Evolutionary conservation across 75 land plant genomes (phyloP), one percentile per base, ranked within the genome.

Genomic region (Selaginella moellendorffii): DNA sequence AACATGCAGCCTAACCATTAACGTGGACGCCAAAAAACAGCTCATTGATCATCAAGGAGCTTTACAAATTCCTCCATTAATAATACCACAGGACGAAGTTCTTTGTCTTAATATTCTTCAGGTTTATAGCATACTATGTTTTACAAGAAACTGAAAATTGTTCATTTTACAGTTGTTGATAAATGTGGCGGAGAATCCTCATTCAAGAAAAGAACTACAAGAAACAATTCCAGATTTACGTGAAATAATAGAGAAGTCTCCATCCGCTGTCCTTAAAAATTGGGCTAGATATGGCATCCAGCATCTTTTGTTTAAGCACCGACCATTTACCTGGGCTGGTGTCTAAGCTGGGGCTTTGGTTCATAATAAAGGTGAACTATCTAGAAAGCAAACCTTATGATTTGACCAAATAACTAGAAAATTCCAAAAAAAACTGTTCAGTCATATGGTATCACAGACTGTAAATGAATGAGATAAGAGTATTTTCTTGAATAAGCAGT

Each of bases 111-210:
- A 65, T 46, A 22, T 25, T 22, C 54, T 65, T 14, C 67, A 65
- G 67, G 67, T 46, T n/a, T 65, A 56, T 24, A 56, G 21, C n/a
- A 8, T 24, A 8, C 5, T 56, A 8, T 56, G n/a, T 56, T 56
- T 56, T 9, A 9, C n/a, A 2, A 56, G 5, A 2, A 25, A 56
- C n/a, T 24, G 2, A 8, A 36, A 36, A 36, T 36, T 36, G 14
- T 36, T 36, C 10, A 5, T 36, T 36, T 36, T 24, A 18, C 54
- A 65, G 67, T 51, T 65, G 53, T 46, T 52, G 9, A 65, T 53
- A 52, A 65, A 65, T 24, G 24, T 65, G 31, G 67, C 53, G 5
- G 67, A 65, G 24, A 18, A 65, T 42, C 67, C 67, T 21, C 53
- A 23, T 2, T 46, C 53, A 42, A 36, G 67, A 24, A 25, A 2